These are phyloP conservation scores for Kazachstania taianensis DNA, from an alignment of 805 yeast genomes.

Conservation along the genomic window DNA sequence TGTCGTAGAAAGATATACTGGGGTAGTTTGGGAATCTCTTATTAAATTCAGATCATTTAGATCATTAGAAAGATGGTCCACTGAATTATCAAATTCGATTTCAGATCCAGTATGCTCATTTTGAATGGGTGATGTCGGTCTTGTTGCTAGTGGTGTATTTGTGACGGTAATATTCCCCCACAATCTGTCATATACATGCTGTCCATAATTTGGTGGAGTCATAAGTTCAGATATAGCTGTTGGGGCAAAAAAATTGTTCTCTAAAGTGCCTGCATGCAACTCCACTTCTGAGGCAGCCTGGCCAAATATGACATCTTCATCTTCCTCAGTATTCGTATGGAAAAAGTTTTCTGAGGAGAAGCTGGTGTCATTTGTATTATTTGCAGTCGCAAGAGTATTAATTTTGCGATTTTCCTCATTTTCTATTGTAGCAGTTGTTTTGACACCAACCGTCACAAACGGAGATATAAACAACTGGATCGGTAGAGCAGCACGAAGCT, in stretches of 20 bases:
- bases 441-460: conserved; percentile 52
- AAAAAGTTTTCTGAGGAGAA: conserved; percentile 4
- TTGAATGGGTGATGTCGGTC: conserved; percentile 3
- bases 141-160: conserved; percentile 4
- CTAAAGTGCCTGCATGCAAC: conserved; percentile 5
- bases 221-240: conserved; percentile 32
- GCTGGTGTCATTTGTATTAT: conserved; percentile 11
- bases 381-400: conserved; percentile 4
- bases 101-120: not conserved
- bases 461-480: conserved; percentile 69
- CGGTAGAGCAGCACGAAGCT: conserved; percentile 85
- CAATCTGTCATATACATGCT: conserved; percentile 69
- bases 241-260: conserved; percentile 5
- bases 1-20: conserved; percentile 1
- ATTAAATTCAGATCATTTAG: conserved; percentile 1
- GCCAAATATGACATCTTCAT: conserved; percentile 34
- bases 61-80: not conserved
- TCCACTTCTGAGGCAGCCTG: conserved; percentile 26
- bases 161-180: conserved; percentile 46
- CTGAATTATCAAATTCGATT: not conserved
- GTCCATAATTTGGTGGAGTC: conserved; percentile 83
- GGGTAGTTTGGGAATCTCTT: conserved; percentile 3
- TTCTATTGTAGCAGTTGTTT: conserved; percentile 10
- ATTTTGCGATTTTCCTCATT: conserved; percentile 3
- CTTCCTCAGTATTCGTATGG: conserved; percentile 16